Evolutionary conservation across 352 stramenopile genomes (phyloP).

Genomic region (Phytopythium sindhum): DNA sequence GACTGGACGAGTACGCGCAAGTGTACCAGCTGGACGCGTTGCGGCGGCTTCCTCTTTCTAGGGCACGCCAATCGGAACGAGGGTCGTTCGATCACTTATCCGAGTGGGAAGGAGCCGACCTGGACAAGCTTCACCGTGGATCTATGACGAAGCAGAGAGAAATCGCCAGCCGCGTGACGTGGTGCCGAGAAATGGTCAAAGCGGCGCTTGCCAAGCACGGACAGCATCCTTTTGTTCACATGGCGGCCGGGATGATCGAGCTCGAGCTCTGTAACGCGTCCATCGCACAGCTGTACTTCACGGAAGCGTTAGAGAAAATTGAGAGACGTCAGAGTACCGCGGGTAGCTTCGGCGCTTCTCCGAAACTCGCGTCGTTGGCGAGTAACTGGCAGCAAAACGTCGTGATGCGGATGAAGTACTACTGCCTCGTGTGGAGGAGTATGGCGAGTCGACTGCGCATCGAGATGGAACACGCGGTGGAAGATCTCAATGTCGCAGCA

Average conservation of each 20-base stretch:
- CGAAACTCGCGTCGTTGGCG: slow-evolving; percentile 13
- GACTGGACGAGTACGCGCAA: slow-evolving; percentile 43
- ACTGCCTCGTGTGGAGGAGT: slow-evolving; percentile 51
- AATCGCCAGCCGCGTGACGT: background rate
- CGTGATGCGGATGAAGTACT: slow-evolving; percentile 38
- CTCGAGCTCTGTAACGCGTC: slow-evolving; percentile 43
- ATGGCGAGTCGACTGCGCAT: slow-evolving; percentile 38
- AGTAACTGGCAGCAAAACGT: slow-evolving; percentile 33
- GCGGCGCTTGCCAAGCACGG: slow-evolving; percentile 14
- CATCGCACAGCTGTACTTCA: slow-evolving; percentile 35
- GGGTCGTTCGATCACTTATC: background rate
- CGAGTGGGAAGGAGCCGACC: slow-evolving; percentile 29
- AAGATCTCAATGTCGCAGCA: slow-evolving; percentile 48
- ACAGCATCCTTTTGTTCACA: slow-evolving; percentile 35
- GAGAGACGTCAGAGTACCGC: slow-evolving; percentile 6
- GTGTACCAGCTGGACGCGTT: slow-evolving; percentile 47
- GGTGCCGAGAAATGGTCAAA: slow-evolving; percentile 22
- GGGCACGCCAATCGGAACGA: slow-evolving; percentile 2
- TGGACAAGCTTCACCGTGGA: slow-evolving; percentile 5
- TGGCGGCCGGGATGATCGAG: slow-evolving; percentile 50
- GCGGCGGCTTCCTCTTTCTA: slow-evolving; percentile 24
- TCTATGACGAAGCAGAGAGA: slow-evolving; percentile 16
- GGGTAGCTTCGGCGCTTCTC: background rate
- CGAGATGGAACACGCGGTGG: slow-evolving; percentile 46
- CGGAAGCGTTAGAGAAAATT: slow-evolving; percentile 31